Conservation (phyloP, 1,284 basidiomycete species). For the Erythrobasidium hasegawianum region DNA sequence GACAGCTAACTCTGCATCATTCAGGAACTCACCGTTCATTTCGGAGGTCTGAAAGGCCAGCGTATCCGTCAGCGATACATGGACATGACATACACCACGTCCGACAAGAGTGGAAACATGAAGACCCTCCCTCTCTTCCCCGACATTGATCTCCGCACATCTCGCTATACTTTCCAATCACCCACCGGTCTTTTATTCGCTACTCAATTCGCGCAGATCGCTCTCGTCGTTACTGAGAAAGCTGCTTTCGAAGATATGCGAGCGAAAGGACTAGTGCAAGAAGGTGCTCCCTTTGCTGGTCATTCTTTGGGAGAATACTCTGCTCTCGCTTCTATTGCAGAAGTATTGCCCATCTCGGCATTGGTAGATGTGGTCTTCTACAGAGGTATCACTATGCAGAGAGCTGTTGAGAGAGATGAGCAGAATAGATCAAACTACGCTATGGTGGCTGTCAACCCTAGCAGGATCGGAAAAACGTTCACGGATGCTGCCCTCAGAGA, state of each 20-base stretch:
- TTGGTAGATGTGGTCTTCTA: conserved; percentile 94
- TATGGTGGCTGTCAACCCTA: conserved; percentile 98
- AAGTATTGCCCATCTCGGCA: conserved; percentile 90
- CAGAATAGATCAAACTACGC: conserved; percentile 92
- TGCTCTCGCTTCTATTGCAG: conserved; percentile 92
- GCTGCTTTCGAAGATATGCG: conserved; percentile 98
- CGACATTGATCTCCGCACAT: conserved; percentile 74
- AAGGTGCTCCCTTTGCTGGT: conserved; percentile 87
- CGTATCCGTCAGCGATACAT: conserved; percentile 97
- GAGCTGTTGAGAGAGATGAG: conserved; percentile 89
- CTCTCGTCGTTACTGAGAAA: conserved; percentile 86
- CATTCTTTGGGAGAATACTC: conserved; percentile 99
- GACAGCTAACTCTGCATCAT: too few species aligned
- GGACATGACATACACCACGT: conserved; percentile 94
- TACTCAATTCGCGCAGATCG: conserved; percentile 97
- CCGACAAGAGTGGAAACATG: conserved; percentile 90
- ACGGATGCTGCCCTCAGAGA: conserved; percentile 81
- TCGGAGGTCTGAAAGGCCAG: conserved; percentile 97
- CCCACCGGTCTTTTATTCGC: conserved; percentile 92
- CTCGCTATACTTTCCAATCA: conserved; percentile 94
- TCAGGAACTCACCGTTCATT: conserved; percentile 97
- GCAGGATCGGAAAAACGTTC: conserved; percentile 88
- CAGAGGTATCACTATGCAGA: conserved; percentile 99
- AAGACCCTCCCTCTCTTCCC: conserved; percentile 91
- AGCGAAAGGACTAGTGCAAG: conserved; percentile 87